These are phyloP conservation scores for Podila verticillata DNA, from an alignment of 192 early-diverging fungal species.

Conservation along the genomic window DNA sequence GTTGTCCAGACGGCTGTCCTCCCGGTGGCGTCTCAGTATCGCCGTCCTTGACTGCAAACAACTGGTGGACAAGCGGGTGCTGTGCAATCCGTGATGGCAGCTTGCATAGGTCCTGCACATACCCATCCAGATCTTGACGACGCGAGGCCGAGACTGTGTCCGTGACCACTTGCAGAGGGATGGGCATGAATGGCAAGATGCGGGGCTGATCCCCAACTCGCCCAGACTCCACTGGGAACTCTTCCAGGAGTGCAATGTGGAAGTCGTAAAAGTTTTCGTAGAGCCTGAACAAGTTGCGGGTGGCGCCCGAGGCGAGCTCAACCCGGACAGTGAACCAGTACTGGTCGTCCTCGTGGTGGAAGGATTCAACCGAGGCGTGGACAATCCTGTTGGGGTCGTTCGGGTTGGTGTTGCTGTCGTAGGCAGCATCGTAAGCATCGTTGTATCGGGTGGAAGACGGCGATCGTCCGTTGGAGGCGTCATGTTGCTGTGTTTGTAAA, in stretches of 20 bases:
- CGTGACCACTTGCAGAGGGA: constrained; percentile 68
- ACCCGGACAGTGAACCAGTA: constrained; percentile 78
- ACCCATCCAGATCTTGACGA: constrained; percentile 72
- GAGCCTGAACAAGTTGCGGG: constrained; percentile 73
- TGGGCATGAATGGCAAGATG: constrained; percentile 74
- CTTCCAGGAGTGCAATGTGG: constrained; percentile 74
- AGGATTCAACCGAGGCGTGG: constrained; percentile 71
- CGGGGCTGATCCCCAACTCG: constrained; percentile 59
- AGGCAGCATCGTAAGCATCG: constrained; percentile 46
- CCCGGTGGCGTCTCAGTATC: constrained; percentile 65
- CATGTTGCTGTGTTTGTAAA: background rate
- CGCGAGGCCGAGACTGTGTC: constrained; percentile 75
- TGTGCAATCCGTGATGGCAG: constrained; percentile 68
- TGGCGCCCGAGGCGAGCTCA: constrained; percentile 60
- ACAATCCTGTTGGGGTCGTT: constrained; percentile 66
- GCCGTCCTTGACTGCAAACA: constrained; percentile 66
- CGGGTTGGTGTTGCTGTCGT: constrained; percentile 66
- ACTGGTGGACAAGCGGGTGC: constrained; percentile 54
- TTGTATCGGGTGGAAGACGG: constrained; percentile 32
- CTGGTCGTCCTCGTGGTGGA: constrained; percentile 74
- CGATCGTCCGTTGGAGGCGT: background rate
- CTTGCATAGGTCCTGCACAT: constrained; percentile 69
- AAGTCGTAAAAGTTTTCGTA: constrained; percentile 86
- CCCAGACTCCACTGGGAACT: constrained; percentile 74
- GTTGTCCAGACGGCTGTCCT: constrained; percentile 1